A percentile compares a stretch with the other conserved stretches of the same genome.
phyloP scores from a whole-genome alignment of 2,329 filamentous ascomycete species.

The Calonectria henricotiae region DNA sequence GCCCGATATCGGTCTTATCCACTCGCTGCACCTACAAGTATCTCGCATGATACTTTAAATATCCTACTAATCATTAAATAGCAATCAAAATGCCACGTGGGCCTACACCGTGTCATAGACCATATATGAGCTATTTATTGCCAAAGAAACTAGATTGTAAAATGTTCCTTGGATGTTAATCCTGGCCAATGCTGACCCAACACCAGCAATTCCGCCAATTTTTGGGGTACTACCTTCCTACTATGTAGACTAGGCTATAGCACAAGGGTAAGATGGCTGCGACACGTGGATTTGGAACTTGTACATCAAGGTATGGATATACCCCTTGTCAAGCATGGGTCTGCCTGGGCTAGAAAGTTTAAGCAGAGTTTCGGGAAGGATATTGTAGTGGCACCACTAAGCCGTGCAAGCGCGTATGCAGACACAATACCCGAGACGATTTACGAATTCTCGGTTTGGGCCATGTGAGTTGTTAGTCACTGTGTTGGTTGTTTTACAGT shows the following conservation, averaged over 20 bases:
- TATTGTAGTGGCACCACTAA: not conserved
- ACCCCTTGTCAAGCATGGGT: not conserved
- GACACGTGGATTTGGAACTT: not conserved
- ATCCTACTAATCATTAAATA: too few relatives aligned
- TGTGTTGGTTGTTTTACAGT: not conserved
- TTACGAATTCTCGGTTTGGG: slow-evolving; percentile 5
- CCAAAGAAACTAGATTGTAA: not conserved
- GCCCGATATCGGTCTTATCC: too few relatives aligned
- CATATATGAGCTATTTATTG: not conserved
- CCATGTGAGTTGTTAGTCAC: not conserved
- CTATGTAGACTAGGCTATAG: too few relatives aligned
- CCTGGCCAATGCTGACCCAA: not conserved
- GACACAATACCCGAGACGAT: not conserved
- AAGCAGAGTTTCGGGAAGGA: not conserved
- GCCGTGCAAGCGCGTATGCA: not conserved
- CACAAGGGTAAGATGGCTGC: not conserved
- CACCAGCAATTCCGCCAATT: not conserved
- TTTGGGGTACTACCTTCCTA: not conserved
- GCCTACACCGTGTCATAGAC: not conserved
- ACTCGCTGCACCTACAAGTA: too few relatives aligned
- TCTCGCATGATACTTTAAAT: too few relatives aligned
- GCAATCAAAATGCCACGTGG: too few relatives aligned
- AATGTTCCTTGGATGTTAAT: not conserved
- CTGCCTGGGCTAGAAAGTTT: not conserved
- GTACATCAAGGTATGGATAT: not conserved